phyloP scores from a whole-genome alignment of 305 asterid species.

The Fraxinus angustifolia region DNA sequence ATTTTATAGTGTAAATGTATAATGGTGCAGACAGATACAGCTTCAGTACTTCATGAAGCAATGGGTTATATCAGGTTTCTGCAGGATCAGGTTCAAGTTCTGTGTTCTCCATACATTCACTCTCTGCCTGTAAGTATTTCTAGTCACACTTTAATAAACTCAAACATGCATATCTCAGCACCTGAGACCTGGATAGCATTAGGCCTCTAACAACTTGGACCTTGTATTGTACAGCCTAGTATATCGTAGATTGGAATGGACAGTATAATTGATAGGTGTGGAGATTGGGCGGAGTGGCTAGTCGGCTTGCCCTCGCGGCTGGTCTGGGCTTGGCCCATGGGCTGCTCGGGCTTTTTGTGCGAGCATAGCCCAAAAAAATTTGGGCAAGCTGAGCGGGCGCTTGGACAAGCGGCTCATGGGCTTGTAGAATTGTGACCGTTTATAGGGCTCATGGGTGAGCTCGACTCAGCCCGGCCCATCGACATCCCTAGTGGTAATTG shows the following conservation, averaged over 20 bases:
- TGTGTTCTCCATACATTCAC: conserved; percentile 76
- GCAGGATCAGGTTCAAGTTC: conserved; percentile 78
- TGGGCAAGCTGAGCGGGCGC: too few species aligned
- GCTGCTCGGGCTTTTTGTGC: too few species aligned
- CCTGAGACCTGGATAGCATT: background rate
- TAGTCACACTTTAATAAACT: background rate
- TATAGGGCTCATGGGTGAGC: too few species aligned
- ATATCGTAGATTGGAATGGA: background rate
- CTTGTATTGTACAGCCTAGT: background rate
- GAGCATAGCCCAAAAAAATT: too few species aligned
- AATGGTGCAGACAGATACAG: conserved; percentile 70
- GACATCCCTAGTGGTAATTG: background rate
- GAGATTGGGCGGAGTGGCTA: too few species aligned
- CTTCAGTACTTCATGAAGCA: conserved; percentile 87
- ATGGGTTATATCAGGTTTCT: conserved; percentile 76
- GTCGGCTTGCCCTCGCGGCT: too few species aligned
- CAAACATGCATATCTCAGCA: background rate
- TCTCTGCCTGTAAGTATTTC: conserved; percentile 33
- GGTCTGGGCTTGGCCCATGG: too few species aligned
- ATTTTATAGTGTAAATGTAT: background rate
- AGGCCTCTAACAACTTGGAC: background rate
- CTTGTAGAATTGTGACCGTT: too few species aligned
- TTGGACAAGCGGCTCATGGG: too few species aligned
- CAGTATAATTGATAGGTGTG: too few species aligned
- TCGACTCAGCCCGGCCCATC: too few species aligned